Base-by-base conservation (phyloP, 495 filamentous ascomycete species). In the Aspergillus homomorphus region DNA sequence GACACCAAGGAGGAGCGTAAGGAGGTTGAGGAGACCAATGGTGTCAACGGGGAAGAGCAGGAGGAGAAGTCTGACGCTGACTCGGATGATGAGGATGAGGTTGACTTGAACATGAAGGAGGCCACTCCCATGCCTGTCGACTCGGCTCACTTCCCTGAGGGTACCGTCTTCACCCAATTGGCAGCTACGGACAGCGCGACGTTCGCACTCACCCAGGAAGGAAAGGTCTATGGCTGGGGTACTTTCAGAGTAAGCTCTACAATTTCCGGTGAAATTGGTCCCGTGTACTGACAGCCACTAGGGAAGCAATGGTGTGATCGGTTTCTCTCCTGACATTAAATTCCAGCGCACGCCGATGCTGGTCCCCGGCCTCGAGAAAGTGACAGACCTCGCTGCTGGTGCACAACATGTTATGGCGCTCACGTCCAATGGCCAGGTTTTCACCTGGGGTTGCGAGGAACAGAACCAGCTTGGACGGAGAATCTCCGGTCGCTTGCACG, bases 351-450 rank as follows among this genome's bases (percentile, higher is more conserved):
- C 62, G 6, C 85, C 85, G 0, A 64, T 74, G 3, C 70, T 76
- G 23, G 73, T 87, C 54, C 67, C 75, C 0, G 72, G 77, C 20
- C 68, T 91, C 23, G 85, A 84, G 67, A 84, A 87, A 45, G 82
- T 92, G 63, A 82, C 73, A 21, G 56, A 79, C 12, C 75, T 92
- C 23, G 78, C 79, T 22, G 75, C 77, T 44, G 89, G 89, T 50
- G 79, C 81, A 14, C 88, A 92, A 69, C 89, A 92, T 69, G 75
- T 85, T 50, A 78, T 92, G 23, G 89, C 87, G 16, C 76, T 89
- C 19, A 81, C 87, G 65, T 73, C 71, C 23, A 80, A 83, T 57
- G 86, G 86, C 58, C 78, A 79, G 50, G 80, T 89, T 53, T 86
- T 72, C 56, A 82, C 84, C 52, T 92, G 88, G 88, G 89, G 89